Evolutionary conservation across 371 early-diverging fungal genomes (phyloP), one percentile per base, ranked within the genome.

Genomic region (Mucor mucedo): DNA sequence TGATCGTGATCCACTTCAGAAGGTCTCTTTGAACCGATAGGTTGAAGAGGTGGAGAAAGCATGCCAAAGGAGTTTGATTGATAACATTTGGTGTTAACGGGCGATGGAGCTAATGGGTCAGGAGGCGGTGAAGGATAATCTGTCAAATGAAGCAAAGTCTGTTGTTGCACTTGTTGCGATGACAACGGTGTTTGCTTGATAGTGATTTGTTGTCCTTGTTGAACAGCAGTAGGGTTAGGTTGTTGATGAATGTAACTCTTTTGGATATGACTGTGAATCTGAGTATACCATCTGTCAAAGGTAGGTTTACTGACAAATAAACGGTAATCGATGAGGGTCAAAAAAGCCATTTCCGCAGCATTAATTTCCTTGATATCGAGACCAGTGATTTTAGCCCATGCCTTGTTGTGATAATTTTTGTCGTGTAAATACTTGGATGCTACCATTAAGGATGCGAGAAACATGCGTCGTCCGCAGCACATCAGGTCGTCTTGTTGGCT

Each of bases 351-450:
- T 78, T 91, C 91, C 66, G 91, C 85, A 41, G 84, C 84, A 75
- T 87, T 87, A 71, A 93, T 86, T 77, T 93, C 89, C 13, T 76
- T 56, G 14, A 89, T 75, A 28, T 86, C 79, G n/a, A 91, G 81
- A 42, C 87, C 84, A 32, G 92, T 87, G 32, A 91, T 84, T 72
- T 85, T 83, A 60, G 86, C 75, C 91, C 91, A 91, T 11, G 89
- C 87, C 52, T 78, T 82, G 87, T 89, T 91, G 48, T 87, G 82
- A 62, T 88, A 89, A 60, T 90, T 84, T 63, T 85, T 84, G 68
- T 91, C 91, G 53, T 83, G 83, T 48, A 89, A 79, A 60, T 89
- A 91, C 65, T 91, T 91, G 48, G 87, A 86, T 5, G 91, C 88
- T 27, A 88, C 79, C 75, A 91, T 87, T 5, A 91, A 68, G 0